Conservation (phyloP, 768 basidiomycete genomes). For the Suillus americanus region DNA sequence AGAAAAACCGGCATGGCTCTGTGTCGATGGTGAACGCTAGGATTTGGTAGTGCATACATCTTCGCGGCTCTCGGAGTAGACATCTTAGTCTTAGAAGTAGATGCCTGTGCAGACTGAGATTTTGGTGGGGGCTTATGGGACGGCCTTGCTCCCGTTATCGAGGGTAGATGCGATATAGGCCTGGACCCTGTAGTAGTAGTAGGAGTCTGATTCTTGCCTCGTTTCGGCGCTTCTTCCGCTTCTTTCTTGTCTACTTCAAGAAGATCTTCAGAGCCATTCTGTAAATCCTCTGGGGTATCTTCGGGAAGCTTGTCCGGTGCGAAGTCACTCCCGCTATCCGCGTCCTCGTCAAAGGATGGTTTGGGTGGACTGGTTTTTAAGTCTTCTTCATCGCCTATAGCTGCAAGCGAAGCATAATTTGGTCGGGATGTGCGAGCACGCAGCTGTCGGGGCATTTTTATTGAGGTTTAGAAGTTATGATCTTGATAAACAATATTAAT, state of each 20-base stretch:
- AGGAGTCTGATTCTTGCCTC: conserved; percentile 5
- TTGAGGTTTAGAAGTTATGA: not conserved
- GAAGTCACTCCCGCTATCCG: conserved; percentile 57
- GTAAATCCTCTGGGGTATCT: conserved; percentile 29
- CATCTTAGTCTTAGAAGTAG: conserved; percentile 10
- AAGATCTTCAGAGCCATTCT: conserved; percentile 32
- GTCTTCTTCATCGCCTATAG: conserved; percentile 30
- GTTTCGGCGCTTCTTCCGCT: conserved; percentile 17
- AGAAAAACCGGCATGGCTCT: conserved; percentile 62
- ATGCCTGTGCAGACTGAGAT: conserved; percentile 9
- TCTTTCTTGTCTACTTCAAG: conserved; percentile 28
- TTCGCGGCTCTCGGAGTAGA: conserved; percentile 29
- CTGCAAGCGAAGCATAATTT: conserved; percentile 46
- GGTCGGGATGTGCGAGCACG: conserved; percentile 53
- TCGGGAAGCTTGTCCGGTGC: conserved; percentile 36
- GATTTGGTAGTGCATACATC: conserved; percentile 59
- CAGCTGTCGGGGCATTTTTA: conserved; percentile 53
- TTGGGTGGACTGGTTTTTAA: conserved; percentile 41
- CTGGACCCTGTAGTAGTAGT: conserved; percentile 3
- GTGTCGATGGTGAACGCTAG: conserved; percentile 73
- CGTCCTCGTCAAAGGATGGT: conserved; percentile 18
- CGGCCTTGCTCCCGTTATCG: conserved; percentile 15
- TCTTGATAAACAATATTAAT: not conserved
- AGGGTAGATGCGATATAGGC: conserved; percentile 1
- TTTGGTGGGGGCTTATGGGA: conserved; percentile 21